Conservation (phyloP, 202 grass and related monocot genomes). For the Schoenoplectus tabernaemontani region DNA sequence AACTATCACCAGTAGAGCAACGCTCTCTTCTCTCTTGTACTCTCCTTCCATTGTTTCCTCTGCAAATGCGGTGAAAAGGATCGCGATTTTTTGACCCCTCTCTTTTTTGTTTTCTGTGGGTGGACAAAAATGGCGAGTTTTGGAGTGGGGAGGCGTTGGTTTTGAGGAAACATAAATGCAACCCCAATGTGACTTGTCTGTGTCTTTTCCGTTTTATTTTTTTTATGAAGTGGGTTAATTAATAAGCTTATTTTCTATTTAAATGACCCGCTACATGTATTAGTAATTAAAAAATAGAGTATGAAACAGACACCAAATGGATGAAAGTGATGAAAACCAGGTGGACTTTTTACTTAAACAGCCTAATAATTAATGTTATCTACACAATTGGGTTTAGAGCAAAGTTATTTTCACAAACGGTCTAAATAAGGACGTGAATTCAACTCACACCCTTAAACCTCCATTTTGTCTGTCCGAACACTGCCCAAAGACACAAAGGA, state of each 20-base stretch:
- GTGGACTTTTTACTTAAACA: too few species aligned
- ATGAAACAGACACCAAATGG: background rate
- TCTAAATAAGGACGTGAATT: too few species aligned
- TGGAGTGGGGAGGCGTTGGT: background rate
- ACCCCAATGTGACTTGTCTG: background rate
- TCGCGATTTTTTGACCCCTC: background rate
- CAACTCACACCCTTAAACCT: too few species aligned
- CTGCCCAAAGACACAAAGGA: too few species aligned
- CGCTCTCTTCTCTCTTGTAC: conserved; percentile 67
- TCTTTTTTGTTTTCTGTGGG: background rate
- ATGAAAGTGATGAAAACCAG: background rate
- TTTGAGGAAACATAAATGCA: background rate
- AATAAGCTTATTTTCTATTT: background rate
- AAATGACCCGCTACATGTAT: background rate
- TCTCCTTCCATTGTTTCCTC: conserved; percentile 26
- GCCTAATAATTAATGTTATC: too few species aligned
- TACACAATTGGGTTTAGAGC: too few species aligned
- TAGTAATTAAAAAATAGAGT: background rate
- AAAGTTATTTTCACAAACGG: too few species aligned
- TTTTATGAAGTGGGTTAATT: background rate
- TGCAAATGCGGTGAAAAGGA: background rate
- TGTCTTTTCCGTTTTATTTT: background rate
- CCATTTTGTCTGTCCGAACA: too few species aligned
- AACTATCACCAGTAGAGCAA: conserved; percentile 72
- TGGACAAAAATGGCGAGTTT: background rate